Percentiles rank a stretch among this genome's conserved stretches.
These are phyloP conservation scores for Herpetomonas muscarum DNA, from an alignment of 208 protist species.

Conservation along the genomic window DNA sequence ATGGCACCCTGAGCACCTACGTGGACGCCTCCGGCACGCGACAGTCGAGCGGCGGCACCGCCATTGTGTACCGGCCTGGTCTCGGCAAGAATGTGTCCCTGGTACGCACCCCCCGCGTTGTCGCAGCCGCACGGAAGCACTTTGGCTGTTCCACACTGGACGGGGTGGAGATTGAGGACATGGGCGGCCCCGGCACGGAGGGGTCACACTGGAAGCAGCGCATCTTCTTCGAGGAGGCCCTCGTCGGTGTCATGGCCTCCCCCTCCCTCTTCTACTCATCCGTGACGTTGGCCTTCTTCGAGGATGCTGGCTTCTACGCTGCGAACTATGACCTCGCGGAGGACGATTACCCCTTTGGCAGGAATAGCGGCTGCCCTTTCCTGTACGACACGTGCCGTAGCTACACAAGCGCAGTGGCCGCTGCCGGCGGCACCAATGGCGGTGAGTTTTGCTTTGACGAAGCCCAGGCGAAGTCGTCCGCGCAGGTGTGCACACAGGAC, in stretches of 20 bases:
- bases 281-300: constrained; percentile 52
- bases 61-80: constrained; percentile 14
- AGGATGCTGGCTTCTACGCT: constrained; percentile 51
- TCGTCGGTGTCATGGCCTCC: constrained; percentile 38
- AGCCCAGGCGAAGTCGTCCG: not conserved
- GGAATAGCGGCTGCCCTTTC: constrained; percentile 39
- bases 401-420: constrained; percentile 2
- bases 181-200: constrained; percentile 35
- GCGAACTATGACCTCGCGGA: constrained; percentile 45
- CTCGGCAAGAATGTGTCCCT: constrained; percentile 26
- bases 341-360: constrained; percentile 34
- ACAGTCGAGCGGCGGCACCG: constrained; percentile 14
- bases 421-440: no score
- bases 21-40: constrained; percentile 9
- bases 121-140: constrained; percentile 32
- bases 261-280: constrained; percentile 33
- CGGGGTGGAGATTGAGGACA: constrained; percentile 58
- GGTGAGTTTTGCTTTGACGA: constrained; percentile 55
- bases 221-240: constrained; percentile 46
- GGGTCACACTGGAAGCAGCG: constrained; percentile 66
- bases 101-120: constrained; percentile 34
- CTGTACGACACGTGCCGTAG: constrained; percentile 43
- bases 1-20: constrained; percentile 10
- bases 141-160: constrained; percentile 49
- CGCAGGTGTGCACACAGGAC: constrained; percentile 34